phyloP scores from a whole-genome alignment of 169 alveolate species.

The Theileria parva region DNA sequence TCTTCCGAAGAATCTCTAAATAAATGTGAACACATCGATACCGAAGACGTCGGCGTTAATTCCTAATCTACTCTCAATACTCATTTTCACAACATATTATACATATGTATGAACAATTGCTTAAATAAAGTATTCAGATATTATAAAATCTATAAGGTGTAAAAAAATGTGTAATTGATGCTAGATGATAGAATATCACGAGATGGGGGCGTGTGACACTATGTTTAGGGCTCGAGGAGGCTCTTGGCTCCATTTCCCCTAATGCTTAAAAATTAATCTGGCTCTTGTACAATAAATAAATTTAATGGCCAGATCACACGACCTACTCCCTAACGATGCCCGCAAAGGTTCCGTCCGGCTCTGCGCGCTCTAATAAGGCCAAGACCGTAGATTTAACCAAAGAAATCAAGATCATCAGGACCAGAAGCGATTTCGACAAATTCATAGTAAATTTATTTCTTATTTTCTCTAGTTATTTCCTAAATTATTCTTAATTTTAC shows the following conservation, averaged over 20 bases:
- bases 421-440: conserved; percentile 52
- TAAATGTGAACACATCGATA: neutral
- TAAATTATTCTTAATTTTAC: neutral
- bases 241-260: conserved; percentile 3
- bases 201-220: conserved; percentile 24
- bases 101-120: neutral
- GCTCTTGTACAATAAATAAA: neutral
- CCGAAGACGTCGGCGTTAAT: neutral
- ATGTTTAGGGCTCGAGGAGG: conserved; percentile 15
- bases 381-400: conserved; percentile 59
- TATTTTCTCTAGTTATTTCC: neutral
- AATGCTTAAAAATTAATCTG: neutral
- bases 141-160: neutral
- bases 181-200: neutral
- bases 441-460: conserved; percentile 33
- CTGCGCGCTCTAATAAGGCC: conserved; percentile 25
- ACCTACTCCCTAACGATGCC: conserved; percentile 34
- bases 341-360: conserved; percentile 11
- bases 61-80: neutral
- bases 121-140: no score
- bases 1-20: conserved; percentile 4
- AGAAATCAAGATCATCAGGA: conserved; percentile 34
- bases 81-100: neutral
- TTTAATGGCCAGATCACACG: neutral
- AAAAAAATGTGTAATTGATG: neutral